Base-by-base conservation (phyloP, 2,329 filamentous ascomycete genomes). In the Monosporascus ibericus region DNA sequence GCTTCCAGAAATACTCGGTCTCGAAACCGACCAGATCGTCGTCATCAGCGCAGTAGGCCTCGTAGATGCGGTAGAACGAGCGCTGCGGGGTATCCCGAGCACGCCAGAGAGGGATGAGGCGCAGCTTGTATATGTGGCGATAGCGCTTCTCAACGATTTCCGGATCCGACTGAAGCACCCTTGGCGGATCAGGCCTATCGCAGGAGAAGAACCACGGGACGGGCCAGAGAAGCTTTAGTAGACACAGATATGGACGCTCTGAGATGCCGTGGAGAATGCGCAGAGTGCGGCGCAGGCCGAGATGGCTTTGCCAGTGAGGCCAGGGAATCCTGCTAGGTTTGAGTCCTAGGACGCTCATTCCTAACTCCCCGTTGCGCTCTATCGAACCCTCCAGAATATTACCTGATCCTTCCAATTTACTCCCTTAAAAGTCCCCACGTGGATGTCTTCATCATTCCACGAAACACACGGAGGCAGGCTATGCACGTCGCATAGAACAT, bases 21-120 rank as follows among this genome's bases (percentile, higher is more conserved):
- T 63, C 63, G 30, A 61, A 64, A 20, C 58, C 55, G 7, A 64
- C 58, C 22, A 63, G 52, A 6, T 50, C 38, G 9, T 60, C 63
- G 49, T 65, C 56, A 11, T 53, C 53, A 36, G 59, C 60, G 48
- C 60, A 64, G n/a, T 63, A 53, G 15, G 59, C 61, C 51, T 66
- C 63, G 48, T 65, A 65, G 3, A 65, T 52, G 17, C 62, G 60
- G 49, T 60, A 65, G 39, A 65, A 58, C 27, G 63, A 57, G 20
- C 63, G 52, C 39, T 58, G 57, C n/a, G 56, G 54, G 44, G 61
- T 65, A 50, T 65, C 63, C 40, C 64, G 63, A 48, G 52, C 55
- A 48, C 50, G 50, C 50, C 51, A 55, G 22, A 55, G 44, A 22
- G 53, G 53, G n/a, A 55, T 55, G 40, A 52, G 42, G 15, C 53